Percentiles rank a stretch among this genome's conserved stretches.
These are phyloP conservation scores for Aphanomyces astaci DNA, from an alignment of 352 stramenopile genomes.

Conservation along the genomic window DNA sequence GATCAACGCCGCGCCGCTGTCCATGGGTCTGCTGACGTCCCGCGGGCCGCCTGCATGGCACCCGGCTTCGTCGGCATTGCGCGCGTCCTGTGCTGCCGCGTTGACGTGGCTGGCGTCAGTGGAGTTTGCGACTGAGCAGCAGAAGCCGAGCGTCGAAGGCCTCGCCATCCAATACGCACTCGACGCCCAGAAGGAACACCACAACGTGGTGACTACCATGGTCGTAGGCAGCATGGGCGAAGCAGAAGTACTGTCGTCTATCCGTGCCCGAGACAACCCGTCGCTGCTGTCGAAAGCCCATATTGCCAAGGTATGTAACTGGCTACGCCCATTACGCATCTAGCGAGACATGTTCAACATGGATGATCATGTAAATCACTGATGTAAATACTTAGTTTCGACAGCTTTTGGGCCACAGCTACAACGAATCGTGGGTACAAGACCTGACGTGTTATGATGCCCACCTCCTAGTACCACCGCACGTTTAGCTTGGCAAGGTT, in stretches of 20 bases:
- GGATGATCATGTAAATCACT: too few species aligned
- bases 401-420: not conserved
- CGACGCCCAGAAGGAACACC: not conserved
- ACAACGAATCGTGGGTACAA: conserved; percentile 15
- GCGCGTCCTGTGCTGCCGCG: not conserved
- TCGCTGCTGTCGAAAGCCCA: not conserved
- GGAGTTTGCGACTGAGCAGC: not conserved
- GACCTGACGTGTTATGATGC: conserved; percentile 9
- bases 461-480: too few species aligned
- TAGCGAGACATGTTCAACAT: too few species aligned
- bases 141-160: conserved; percentile 4
- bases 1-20: conserved; percentile 57
- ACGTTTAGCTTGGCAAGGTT: too few species aligned
- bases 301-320: conserved; percentile 18
- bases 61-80: conserved; percentile 32
- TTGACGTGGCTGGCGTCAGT: conserved; percentile 7
- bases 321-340: too few species aligned
- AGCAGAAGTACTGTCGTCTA: conserved; percentile 18
- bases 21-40: conserved; percentile 63
- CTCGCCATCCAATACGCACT: conserved; percentile 21
- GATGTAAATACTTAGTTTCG: not conserved
- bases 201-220: not conserved
- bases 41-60: conserved; percentile 45
- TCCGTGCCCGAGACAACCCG: conserved; percentile 1
- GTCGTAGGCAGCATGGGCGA: conserved; percentile 19